Percentiles rank a stretch among this genome's conserved stretches.
Conservation (phyloP, 1,139 yeast species). For the Eremothecium cymbalariae region DNA sequence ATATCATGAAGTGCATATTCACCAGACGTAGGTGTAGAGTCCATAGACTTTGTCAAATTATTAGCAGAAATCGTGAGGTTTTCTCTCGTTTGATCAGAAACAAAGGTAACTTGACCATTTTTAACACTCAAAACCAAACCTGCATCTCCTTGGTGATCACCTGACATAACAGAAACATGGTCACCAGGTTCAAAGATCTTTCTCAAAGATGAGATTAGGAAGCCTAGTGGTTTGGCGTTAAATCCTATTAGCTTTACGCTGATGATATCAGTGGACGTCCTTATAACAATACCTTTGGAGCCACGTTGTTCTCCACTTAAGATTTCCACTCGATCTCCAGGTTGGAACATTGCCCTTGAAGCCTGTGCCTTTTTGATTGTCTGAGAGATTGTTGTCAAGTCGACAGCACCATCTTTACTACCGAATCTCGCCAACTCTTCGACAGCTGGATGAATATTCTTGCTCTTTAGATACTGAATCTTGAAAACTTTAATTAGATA, state of each 20-base stretch:
- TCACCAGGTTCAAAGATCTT: slow-evolving; percentile 88
- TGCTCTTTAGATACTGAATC: slow-evolving; percentile 71
- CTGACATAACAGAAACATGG: slow-evolving; percentile 87
- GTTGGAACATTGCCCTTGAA: slow-evolving; percentile 60
- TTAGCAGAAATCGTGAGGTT: slow-evolving; percentile 91
- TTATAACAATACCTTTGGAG: slow-evolving; percentile 69
- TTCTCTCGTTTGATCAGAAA: slow-evolving; percentile 79
- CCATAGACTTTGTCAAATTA: slow-evolving; percentile 72
- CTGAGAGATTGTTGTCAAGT: slow-evolving; percentile 76
- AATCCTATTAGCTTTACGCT: slow-evolving; percentile 41
- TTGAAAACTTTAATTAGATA: slow-evolving; percentile 80
- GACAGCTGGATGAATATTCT: slow-evolving; percentile 76
- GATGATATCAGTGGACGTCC: slow-evolving; percentile 38
- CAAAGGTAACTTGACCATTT: slow-evolving; percentile 79
- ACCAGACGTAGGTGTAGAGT: slow-evolving; percentile 58
- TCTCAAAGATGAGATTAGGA: slow-evolving; percentile 74
- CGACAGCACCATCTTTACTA: slow-evolving; percentile 70
- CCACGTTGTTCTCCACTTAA: slow-evolving; percentile 91
- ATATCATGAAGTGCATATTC: slow-evolving; percentile 82
- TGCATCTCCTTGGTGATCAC: slow-evolving; percentile 86
- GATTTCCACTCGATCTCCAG: slow-evolving; percentile 91
- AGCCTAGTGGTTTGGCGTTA: slow-evolving; percentile 45
- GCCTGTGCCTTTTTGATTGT: slow-evolving; percentile 61
- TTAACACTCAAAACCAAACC: slow-evolving; percentile 83
- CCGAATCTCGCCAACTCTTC: slow-evolving; percentile 81